Evolutionary conservation across 805 yeast genomes (phyloP), one percentile per base, ranked within the genome.

Genomic region (Limtongozyma cylindracea): DNA sequence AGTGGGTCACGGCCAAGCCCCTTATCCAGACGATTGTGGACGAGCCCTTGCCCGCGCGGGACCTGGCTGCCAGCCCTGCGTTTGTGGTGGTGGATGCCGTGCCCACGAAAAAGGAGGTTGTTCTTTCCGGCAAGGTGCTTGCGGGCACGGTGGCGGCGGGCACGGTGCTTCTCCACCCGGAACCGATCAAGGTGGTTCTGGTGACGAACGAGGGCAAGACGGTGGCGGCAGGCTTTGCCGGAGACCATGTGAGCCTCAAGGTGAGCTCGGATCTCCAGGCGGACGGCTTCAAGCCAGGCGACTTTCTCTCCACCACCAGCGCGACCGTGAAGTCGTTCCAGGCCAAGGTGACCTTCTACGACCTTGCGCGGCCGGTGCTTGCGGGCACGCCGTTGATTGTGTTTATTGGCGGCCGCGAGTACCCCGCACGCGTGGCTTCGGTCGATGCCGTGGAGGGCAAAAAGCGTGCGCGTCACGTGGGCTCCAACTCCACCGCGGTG

Each of bases 341-440:
- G 4, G 45, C 42, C 11, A 23, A 33, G 4, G 23, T 51, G 20
- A 41, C 31, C 24, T 36, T 51, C 21, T 52, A 51, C 31, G 43
- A 51, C 27, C 38, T 66, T 33, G 54, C 53, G 17, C 55, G 74
- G 30, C 94, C 94, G 1, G 43, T 80, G 20, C 45, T 80, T 19
- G 66, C 70, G 9, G 94, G 95, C 6, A 56, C 91, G 0, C 70
- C 82, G 19, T 56, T 78, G 30, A 60, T 77, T 19, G 40, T 77
- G 23, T 78, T 80, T 43, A 56, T 82, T 27, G 80, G 82, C 29
- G 67, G 76, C 25, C 55, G 64, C 13, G 64, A 69, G 19, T 61
- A 63, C 19, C 76, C 88, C 2, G 78, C 78, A 4, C 58, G 67
- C 29, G 46, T 80, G 11, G 35, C 52, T 19, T 56, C 56, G 27